Percentiles rank a stretch among this genome's conserved stretches.
Conservation (phyloP, 2,329 filamentous ascomycete species). For the Diaporthe sp. region DNA sequence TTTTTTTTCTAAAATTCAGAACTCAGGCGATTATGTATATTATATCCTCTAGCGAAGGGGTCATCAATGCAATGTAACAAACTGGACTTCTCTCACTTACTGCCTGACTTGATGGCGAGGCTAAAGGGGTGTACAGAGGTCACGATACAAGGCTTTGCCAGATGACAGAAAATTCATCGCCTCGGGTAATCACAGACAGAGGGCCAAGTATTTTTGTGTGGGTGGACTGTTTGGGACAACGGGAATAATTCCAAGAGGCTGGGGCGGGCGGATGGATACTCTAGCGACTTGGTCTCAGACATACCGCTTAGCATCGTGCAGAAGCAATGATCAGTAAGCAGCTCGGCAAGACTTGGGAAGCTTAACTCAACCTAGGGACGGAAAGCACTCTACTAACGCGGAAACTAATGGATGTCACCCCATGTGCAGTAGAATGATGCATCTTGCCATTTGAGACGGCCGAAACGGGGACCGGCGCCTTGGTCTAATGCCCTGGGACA, state of each 20-base stretch:
- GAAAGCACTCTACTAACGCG: background rate
- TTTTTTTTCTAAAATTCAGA: too few relatives aligned
- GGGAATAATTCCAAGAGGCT: background rate
- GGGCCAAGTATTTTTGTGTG: background rate
- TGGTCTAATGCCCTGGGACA: too few relatives aligned
- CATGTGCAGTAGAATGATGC: background rate
- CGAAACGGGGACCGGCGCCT: background rate
- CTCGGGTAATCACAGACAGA: too few relatives aligned
- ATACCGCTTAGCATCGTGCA: too few relatives aligned
- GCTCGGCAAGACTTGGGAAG: background rate
- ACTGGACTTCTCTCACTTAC: background rate
- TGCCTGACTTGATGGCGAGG: background rate
- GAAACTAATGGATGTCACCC: constrained; percentile 19
- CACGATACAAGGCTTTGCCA: background rate
- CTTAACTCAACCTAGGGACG: background rate
- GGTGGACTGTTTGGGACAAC: background rate
- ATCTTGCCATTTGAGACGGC: background rate
- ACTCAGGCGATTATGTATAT: too few relatives aligned
- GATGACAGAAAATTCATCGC: background rate
- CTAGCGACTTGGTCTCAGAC: background rate
- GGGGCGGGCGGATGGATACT: background rate
- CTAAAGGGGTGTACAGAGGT: background rate
- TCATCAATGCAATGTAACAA: too few relatives aligned
- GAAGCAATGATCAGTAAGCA: background rate
- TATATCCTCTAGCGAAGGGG: too few relatives aligned